A percentile compares a stretch with the other conserved stretches of the same genome.
These are phyloP conservation scores for Myrica gale DNA, from an alignment of 306 rosid genomes.

Conservation along the genomic window DNA sequence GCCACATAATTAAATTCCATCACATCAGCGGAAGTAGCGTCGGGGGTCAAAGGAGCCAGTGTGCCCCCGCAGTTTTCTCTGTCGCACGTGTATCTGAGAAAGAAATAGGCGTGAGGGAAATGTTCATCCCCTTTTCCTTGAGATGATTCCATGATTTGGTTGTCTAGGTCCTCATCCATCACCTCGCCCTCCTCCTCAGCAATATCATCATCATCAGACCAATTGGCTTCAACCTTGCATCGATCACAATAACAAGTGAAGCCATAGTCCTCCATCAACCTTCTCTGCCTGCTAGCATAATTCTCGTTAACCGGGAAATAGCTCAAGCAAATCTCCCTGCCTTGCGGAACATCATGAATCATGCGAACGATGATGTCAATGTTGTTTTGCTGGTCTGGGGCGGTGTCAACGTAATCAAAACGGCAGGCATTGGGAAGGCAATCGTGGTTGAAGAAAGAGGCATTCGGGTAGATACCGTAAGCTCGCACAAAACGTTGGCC, in stretches of 20 bases:
- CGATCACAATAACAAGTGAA: conserved; percentile 74
- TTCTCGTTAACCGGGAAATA: conserved; percentile 49
- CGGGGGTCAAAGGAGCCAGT: conserved; percentile 67
- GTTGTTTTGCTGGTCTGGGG: conserved; percentile 28
- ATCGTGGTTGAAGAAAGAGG: conserved; percentile 67
- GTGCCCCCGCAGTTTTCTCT: conserved; percentile 69
- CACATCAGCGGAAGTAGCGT: conserved; percentile 35
- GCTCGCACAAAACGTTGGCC: conserved; percentile 58
- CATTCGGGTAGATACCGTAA: conserved; percentile 36
- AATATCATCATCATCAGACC: conserved; percentile 57
- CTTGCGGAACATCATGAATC: conserved; percentile 78
- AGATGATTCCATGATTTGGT: conserved; percentile 19
- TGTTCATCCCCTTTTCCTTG: conserved; percentile 35
- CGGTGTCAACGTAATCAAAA: conserved; percentile 63
- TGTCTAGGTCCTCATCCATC: conserved; percentile 30
- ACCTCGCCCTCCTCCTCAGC: conserved; percentile 29
- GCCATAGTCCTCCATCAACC: conserved; percentile 71
- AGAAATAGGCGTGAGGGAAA: conserved; percentile 86
- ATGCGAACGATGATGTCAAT: conserved; percentile 64
- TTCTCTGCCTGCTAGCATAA: conserved; percentile 29
- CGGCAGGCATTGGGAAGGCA: conserved; percentile 94
- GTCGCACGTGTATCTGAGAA: conserved; percentile 64
- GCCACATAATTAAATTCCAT: conserved; percentile 76
- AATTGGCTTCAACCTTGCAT: conserved; percentile 66
- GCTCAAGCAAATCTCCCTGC: conserved; percentile 82